These are phyloP conservation scores for Xylariaceae sp. DNA, from an alignment of 2,329 filamentous ascomycete species.

Conservation along the genomic window DNA sequence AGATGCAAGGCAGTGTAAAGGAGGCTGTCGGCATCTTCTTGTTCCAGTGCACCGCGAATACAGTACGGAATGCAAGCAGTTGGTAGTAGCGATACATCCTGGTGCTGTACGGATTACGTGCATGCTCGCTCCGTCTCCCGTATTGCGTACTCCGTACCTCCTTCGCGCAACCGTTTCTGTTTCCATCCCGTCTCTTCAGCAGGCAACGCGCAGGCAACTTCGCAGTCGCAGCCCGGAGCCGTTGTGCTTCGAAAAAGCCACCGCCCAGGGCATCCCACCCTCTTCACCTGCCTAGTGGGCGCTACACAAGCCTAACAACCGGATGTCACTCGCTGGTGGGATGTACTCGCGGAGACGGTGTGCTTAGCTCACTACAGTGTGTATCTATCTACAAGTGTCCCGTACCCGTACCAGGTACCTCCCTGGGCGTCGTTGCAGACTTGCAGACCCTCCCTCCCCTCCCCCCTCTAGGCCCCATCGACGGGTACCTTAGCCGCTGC, in stretches of 20 bases:
- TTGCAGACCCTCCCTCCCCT: too few relatives aligned
- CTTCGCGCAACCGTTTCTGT: background rate
- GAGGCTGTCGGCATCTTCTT: too few relatives aligned
- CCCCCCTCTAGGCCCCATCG: background rate
- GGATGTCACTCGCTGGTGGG: background rate
- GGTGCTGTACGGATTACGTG: too few relatives aligned
- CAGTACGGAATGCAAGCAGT: too few relatives aligned
- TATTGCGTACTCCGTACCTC: background rate
- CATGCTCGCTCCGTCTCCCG: too few relatives aligned
- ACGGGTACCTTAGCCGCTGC: background rate
- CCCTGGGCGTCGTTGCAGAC: too few relatives aligned
- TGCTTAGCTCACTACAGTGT: background rate
- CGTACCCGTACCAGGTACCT: background rate
- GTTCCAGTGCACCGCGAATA: too few relatives aligned
- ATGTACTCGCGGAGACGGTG: background rate
- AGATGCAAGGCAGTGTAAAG: too few relatives aligned
- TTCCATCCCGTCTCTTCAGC: background rate
- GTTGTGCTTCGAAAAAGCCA: background rate
- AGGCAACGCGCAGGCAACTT: background rate
- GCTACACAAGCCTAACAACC: background rate
- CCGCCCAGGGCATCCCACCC: background rate
- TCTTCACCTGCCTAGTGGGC: background rate
- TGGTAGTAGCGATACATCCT: too few relatives aligned
- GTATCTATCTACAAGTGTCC: background rate
- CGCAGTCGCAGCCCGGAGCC: background rate